Base-by-base conservation (phyloP, 140 eudicot species). In the Flaveria floridana region DNA sequence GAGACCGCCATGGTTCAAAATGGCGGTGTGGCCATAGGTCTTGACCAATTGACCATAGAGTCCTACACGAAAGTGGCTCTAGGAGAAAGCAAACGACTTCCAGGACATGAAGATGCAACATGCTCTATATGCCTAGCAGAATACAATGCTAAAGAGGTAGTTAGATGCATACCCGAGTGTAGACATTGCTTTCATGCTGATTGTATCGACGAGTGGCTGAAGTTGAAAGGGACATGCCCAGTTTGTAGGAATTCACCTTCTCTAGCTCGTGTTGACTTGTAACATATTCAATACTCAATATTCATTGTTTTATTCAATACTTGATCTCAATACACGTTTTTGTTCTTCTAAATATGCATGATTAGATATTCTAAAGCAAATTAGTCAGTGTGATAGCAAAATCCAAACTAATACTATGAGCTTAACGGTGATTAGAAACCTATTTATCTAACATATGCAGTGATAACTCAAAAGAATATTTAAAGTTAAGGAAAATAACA, bases 111-210 rank as follows among this genome's bases (percentile, higher is more conserved):
- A 47, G 85, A 84, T 50, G 85, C 65, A 37, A 71, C 89, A 62
- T 94, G 99, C 52, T 78, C 97, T 0, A 94, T 94, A 80, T 94
- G 99, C 70, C 52, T 90, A 48, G 77, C 89, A 2, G 97, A 93
- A 39, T 93, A 86, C 61, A 65, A 74, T 66, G 91, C 88, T 11
- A 84, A 80, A 63, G 97, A 93, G 41, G 82, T 75, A 0, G 67
- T 93, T 0, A 82, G 95, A 76, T 84, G 91, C 82, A 86, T 94
- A 6, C 97, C 97, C 11, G 89, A 85, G 56, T 94, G 99, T 70
- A 81, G 82, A 44, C 99, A 94, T 76, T 90, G 95, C 77, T 94
- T 94, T 73, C 99, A 93, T 83, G 82, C 96, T 6, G 86, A 86
- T 0, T 92, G 96, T 52, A 83, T 93, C 5, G 96, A 90, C 19